These are phyloP conservation scores for Termitomyces sp. DNA, from an alignment of 768 basidiomycete genomes.

Conservation along the genomic window DNA sequence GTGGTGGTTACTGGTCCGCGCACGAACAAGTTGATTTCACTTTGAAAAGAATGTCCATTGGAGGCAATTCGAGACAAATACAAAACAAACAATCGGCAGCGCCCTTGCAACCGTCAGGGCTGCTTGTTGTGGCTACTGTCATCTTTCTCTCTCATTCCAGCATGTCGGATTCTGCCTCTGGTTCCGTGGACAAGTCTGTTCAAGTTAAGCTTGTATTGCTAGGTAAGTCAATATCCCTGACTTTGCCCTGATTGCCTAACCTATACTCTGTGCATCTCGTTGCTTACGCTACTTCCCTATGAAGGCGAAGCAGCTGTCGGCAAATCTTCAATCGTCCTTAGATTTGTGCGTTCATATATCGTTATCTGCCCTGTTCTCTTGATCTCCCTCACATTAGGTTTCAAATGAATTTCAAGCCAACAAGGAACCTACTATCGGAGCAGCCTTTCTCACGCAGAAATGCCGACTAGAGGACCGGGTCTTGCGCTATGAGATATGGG, in stretches of 20 bases:
- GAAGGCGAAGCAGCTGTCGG: slow-evolving; percentile 97
- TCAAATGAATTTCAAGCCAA: slow-evolving; percentile 98
- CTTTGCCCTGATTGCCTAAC: neutral
- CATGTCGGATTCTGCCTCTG: slow-evolving; percentile 77
- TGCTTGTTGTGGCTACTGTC: slow-evolving; percentile 5
- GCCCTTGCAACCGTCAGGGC: slow-evolving; percentile 4
- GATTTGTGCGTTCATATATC: slow-evolving; percentile 67
- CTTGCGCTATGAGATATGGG: slow-evolving; percentile 95
- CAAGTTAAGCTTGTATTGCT: slow-evolving; percentile 98
- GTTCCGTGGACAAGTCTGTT: slow-evolving; percentile 82
- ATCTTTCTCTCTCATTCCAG: slow-evolving; percentile 20
- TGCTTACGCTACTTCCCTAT: slow-evolving; percentile 17
- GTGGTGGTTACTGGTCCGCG: no score
- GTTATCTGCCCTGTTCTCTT: slow-evolving; percentile 9
- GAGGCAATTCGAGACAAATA: slow-evolving; percentile 10
- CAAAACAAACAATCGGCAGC: slow-evolving; percentile 15
- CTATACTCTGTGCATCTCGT: neutral
- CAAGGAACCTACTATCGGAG: slow-evolving; percentile 98
- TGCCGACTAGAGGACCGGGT: slow-evolving; percentile 94
- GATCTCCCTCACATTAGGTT: slow-evolving; percentile 46
- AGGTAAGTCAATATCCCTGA: slow-evolving; percentile 47
- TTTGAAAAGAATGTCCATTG: neutral
- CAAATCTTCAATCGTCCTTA: slow-evolving; percentile 96
- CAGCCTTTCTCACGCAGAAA: slow-evolving; percentile 94
- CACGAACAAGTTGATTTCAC: neutral